Evolutionary conservation across 2,329 filamentous ascomycete species (phyloP), one percentile per base, ranked within the genome.

Genomic region (Polychaeton citri): DNA sequence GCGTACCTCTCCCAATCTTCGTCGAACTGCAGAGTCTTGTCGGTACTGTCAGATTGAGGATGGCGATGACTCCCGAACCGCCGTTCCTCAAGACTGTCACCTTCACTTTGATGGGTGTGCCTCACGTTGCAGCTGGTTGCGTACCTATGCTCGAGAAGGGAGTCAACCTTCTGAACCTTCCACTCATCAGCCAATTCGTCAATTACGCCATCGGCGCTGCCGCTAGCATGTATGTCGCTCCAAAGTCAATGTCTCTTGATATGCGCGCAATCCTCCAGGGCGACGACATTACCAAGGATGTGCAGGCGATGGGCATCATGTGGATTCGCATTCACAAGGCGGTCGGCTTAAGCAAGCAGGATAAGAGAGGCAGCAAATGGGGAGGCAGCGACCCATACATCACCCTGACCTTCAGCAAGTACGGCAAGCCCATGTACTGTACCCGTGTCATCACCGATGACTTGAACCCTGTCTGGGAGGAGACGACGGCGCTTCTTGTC

Each of bases 381-480:
- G 88, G 90, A 21, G 88, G 88, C 31, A 92, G 83, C 34, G 90
- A 98, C 48, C 86, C 88, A 0, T 96, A 96, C 58, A 92, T 96
- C 54, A 95, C 88, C 20, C 71, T 96, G 21, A 80, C 82, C 28
- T 96, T 92, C 66, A 92, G 84, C 51, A 95, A 96, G 58, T 96
- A 95, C 49, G 83, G 82, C 38, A 98, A 98, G 62, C 88, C 88
- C 2, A 92, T 94, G 74, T 96, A 94, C 60, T 95, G 87, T 59
- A 96, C 90, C 2, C 78, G 90, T 33, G 87, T 96, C 35, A 95
- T 96, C 44, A 85, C 88, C 35, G 88, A 96, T 52, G 81, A 95
- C 47, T 70, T 94, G 37, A 93, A 96, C 51, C 90, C 90, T 0
- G 70, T 94, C 4, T 96, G 92, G 66, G 82, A 90, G 51, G 90